These are phyloP conservation scores for Durotheca rogersii DNA, from an alignment of 495 filamentous ascomycete species.

Conservation along the genomic window DNA sequence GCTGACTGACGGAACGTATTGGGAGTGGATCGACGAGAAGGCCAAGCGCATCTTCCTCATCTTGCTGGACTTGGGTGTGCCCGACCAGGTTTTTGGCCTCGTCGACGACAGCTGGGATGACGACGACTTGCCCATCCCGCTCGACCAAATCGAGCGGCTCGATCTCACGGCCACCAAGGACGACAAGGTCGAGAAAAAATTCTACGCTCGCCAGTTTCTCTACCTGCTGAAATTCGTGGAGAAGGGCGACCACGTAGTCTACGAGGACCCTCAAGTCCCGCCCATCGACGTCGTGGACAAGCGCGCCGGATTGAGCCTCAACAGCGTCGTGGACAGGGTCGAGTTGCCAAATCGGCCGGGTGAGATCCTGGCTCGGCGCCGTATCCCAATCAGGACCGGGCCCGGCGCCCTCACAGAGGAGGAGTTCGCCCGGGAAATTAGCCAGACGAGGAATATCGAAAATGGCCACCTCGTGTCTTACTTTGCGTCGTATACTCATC, in stretches of 20 bases:
- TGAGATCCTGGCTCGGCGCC: constrained; percentile 67
- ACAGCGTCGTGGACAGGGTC: constrained; percentile 64
- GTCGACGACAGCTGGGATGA: constrained; percentile 89
- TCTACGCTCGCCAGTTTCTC: constrained; percentile 79
- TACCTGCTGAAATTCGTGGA: constrained; percentile 72
- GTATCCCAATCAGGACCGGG: constrained; percentile 62
- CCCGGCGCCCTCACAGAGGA: constrained; percentile 59
- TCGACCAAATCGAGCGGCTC: constrained; percentile 68
- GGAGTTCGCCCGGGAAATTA: constrained; percentile 70
- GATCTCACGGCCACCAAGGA: constrained; percentile 61
- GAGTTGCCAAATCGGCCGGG: constrained; percentile 59
- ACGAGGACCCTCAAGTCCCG: constrained; percentile 75
- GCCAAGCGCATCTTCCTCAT: constrained; percentile 81
- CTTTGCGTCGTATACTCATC: constrained; percentile 76
- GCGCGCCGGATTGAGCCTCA: constrained; percentile 53
- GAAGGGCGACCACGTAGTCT: constrained; percentile 70
- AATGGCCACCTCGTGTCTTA: constrained; percentile 82
- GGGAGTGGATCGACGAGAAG: constrained; percentile 85
- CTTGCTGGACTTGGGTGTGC: constrained; percentile 73
- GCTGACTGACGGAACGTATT: constrained; percentile 85
- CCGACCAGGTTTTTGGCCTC: constrained; percentile 81
- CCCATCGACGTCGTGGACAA: constrained; percentile 68
- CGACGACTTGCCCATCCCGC: constrained; percentile 77
- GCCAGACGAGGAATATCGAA: constrained; percentile 60
- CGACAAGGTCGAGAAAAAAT: constrained; percentile 66